Percentiles rank a stretch among this genome's conserved stretches.
These are phyloP conservation scores for Suillus subluteus DNA, from an alignment of 768 basidiomycete genomes.

Conservation along the genomic window DNA sequence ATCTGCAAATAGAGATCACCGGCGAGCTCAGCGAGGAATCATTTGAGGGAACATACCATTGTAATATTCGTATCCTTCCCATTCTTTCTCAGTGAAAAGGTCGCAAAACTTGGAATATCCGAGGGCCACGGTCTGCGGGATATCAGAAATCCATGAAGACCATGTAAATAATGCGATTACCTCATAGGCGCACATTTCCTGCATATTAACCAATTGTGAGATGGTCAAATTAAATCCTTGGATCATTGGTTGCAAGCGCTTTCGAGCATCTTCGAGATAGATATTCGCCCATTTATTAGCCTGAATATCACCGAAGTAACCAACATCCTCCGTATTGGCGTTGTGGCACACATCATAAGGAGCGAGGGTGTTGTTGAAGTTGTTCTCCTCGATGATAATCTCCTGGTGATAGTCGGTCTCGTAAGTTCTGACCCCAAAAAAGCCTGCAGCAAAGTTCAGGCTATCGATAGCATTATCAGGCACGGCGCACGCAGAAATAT, in stretches of 20 bases:
- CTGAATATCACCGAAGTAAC: slow-evolving; percentile 27
- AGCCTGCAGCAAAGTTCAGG: slow-evolving; percentile 56
- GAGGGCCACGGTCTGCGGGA: slow-evolving; percentile 47
- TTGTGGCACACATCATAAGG: slow-evolving; percentile 42
- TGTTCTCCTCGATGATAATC: slow-evolving; percentile 47
- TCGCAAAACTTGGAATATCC: slow-evolving; percentile 53
- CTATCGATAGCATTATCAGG: slow-evolving; percentile 21
- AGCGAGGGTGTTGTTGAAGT: slow-evolving; percentile 52
- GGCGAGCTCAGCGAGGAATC: background rate
- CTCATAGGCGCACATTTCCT: slow-evolving; percentile 45
- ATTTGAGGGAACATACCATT: slow-evolving; percentile 24
- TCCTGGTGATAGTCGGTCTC: slow-evolving; percentile 47
- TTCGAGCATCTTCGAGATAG: slow-evolving; percentile 42
- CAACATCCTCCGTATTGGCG: slow-evolving; percentile 26
- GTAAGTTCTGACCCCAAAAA: slow-evolving; percentile 48
- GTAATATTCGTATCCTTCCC: slow-evolving; percentile 52
- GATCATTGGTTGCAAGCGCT: slow-evolving; percentile 38
- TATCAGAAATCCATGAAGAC: background rate
- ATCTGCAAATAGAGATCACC: background rate
- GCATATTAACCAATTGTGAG: slow-evolving; percentile 38
- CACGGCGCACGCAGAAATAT: slow-evolving; percentile 19
- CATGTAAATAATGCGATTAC: slow-evolving; percentile 10
- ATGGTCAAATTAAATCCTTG: slow-evolving; percentile 35
- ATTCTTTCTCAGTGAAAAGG: slow-evolving; percentile 55
- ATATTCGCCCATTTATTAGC: slow-evolving; percentile 39